A percentile compares a stretch with the other conserved stretches of the same genome.
These are phyloP conservation scores for Collybiopsis luxurians DNA, from an alignment of 768 basidiomycete species.

Conservation along the genomic window DNA sequence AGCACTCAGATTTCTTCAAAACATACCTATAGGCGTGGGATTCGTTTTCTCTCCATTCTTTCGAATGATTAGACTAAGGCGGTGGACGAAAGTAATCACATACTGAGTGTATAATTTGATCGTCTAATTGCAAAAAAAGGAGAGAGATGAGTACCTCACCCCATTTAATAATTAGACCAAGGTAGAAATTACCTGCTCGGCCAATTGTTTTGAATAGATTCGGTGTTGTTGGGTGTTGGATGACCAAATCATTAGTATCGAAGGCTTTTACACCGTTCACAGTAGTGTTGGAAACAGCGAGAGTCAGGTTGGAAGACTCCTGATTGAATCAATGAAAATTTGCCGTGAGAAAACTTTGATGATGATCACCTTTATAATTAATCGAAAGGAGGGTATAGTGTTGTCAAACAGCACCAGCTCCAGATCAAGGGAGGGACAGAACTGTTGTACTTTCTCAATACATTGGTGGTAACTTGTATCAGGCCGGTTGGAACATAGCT, in stretches of 20 bases:
- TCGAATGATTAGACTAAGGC: neutral
- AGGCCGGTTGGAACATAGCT: too few species aligned
- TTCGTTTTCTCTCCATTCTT: slow-evolving; percentile 3
- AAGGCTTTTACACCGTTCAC: slow-evolving; percentile 24
- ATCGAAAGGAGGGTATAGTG: neutral
- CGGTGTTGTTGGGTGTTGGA: slow-evolving; percentile 31
- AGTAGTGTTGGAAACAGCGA: slow-evolving; percentile 22
- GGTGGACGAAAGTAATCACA: neutral
- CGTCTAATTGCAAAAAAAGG: neutral
- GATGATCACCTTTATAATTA: neutral
- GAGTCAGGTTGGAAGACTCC: slow-evolving; percentile 13
- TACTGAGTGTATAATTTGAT: slow-evolving; percentile 11
- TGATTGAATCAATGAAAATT: neutral
- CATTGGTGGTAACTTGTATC: too few species aligned
- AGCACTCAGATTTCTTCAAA: neutral
- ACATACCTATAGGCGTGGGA: neutral
- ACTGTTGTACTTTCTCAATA: too few species aligned
- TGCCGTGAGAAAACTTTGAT: neutral
- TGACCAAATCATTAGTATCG: slow-evolving; percentile 31
- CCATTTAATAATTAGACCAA: too few species aligned
- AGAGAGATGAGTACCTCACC: slow-evolving; percentile 27
- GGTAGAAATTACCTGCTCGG: slow-evolving; percentile 38
- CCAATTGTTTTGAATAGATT: slow-evolving; percentile 29
- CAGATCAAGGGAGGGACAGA: neutral
- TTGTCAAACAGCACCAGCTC: neutral